phyloP scores from a whole-genome alignment of 169 alveolate genomes.

The Neospora caninum region DNA sequence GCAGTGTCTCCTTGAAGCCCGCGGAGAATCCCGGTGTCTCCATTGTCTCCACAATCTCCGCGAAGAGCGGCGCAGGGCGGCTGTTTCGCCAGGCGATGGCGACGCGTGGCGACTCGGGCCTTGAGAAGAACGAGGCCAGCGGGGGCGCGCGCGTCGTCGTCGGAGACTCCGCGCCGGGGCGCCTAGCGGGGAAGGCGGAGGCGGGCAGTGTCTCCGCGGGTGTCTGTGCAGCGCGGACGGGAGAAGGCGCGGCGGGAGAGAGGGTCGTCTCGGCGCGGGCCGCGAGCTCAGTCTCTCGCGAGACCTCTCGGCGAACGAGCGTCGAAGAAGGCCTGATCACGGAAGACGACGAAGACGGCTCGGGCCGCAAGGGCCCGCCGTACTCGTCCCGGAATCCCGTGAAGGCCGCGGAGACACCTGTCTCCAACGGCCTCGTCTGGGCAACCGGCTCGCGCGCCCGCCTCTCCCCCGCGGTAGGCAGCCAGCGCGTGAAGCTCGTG shows the following conservation, averaged over 20 bases:
- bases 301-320: background rate
- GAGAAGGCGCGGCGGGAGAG: no score
- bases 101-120: background rate
- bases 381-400: background rate
- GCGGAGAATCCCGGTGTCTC: background rate
- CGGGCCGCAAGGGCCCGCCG: background rate
- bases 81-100: background rate
- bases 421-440: background rate
- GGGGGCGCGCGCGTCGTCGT: no score
- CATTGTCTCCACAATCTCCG: background rate
- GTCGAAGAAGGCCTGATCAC: background rate
- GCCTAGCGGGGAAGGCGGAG: no score
- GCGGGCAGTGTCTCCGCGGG: no score
- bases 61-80: background rate
- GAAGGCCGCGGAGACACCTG: background rate
- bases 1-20: background rate
- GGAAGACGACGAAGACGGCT: background rate
- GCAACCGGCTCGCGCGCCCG: background rate
- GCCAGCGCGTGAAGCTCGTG: slow-evolving; percentile 12
- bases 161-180: no score
- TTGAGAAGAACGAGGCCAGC: no score
- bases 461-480: background rate
- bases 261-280: no score
- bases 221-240: no score
- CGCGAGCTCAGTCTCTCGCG: background rate